Evolutionary conservation across 2,329 filamentous ascomycete species (phyloP).

Genomic region (Aspergillus luchuensis): DNA sequence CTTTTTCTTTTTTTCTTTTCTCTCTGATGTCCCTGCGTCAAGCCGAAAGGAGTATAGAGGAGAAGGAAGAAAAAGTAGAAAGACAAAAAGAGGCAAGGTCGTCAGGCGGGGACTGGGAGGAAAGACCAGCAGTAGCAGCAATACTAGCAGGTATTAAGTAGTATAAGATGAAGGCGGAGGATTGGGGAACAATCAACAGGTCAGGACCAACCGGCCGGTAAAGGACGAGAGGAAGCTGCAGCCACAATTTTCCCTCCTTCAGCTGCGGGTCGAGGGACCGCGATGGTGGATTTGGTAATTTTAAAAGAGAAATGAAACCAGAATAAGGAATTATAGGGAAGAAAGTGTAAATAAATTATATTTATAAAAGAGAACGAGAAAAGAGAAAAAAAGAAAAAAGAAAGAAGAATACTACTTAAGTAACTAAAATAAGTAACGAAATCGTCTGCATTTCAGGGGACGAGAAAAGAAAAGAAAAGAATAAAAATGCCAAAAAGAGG

Average conservation of each 20-base stretch:
- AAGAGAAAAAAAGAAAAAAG: slow-evolving; percentile 1
- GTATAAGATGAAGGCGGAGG: slow-evolving; percentile 1
- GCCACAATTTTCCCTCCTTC: slow-evolving; percentile 5
- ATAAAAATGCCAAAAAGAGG: too few species aligned
- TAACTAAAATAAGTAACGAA: neutral
- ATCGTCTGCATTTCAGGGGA: too few species aligned
- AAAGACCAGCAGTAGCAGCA: neutral
- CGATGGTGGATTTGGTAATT: slow-evolving; percentile 9
- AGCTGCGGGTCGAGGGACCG: slow-evolving; percentile 11
- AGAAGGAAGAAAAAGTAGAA: neutral
- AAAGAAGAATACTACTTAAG: neutral
- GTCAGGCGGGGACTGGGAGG: slow-evolving; percentile 12
- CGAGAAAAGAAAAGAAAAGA: too few species aligned
- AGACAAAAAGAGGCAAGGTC: neutral
- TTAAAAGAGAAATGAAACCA: neutral
- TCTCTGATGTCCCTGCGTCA: neutral
- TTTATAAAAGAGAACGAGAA: slow-evolving; percentile 8
- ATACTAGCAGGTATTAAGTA: neutral
- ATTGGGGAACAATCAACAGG: neutral
- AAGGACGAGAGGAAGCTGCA: slow-evolving; percentile 11
- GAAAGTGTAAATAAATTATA: slow-evolving; percentile 2
- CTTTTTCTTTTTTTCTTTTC: neutral
- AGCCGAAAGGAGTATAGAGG: neutral
- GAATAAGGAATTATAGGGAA: too few species aligned
- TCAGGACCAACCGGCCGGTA: slow-evolving; percentile 11